Conservation (phyloP, 1,284 basidiomycete species). For the Tylopilus sp. region DNA sequence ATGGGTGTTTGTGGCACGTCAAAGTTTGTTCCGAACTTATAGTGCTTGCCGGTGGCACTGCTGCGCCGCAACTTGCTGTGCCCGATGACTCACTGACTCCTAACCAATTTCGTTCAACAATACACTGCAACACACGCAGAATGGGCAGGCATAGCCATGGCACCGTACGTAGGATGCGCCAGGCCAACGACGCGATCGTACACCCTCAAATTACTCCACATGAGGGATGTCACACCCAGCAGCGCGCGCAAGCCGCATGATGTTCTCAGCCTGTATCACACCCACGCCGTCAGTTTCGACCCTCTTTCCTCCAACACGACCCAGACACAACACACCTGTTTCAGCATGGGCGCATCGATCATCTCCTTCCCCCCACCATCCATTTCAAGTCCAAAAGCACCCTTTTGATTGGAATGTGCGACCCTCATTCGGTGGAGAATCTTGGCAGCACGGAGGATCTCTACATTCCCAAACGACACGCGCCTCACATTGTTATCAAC, state of each 20-base stretch:
- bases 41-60: background rate
- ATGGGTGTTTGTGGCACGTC: background rate
- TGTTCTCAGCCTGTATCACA: conserved; percentile 55
- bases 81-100: background rate
- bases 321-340: conserved; percentile 51
- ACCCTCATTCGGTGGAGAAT: conserved; percentile 64
- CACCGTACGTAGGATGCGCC: no score
- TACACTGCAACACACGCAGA: no score
- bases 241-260: conserved; percentile 56
- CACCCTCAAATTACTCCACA: conserved; percentile 10
- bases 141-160: no score
- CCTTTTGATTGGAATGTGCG: conserved; percentile 45
- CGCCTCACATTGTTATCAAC: no score
- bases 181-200: background rate
- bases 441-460: conserved; percentile 72
- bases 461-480: conserved; percentile 37
- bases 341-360: conserved; percentile 92
- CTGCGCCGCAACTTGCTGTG: no score
- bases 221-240: conserved; percentile 61
- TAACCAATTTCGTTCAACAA: no score
- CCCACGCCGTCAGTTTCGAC: conserved; percentile 2
- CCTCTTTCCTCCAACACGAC: background rate
- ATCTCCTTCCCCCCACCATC: conserved; percentile 69
- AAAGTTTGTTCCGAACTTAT: conserved; percentile 6
- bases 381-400: conserved; percentile 61